Evolutionary conservation across 140 eudicot genomes (phyloP).

Genomic region (Bidens hawaiensis): DNA sequence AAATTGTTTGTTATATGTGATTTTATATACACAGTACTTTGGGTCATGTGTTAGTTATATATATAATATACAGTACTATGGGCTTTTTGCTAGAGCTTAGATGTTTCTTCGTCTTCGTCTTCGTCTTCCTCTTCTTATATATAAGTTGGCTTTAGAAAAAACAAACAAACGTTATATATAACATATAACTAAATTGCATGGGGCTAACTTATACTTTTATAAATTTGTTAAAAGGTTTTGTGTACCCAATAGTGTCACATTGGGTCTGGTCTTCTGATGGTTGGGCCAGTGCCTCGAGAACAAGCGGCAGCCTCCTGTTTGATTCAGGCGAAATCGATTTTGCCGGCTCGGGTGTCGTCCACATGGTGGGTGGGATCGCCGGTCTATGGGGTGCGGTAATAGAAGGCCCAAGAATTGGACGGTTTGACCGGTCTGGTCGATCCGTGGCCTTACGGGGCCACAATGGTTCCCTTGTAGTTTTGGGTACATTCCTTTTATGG

Average conservation of each 20-base stretch:
- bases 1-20: too few species aligned
- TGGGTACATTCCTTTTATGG: slow-evolving; percentile 67
- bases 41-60: too few species aligned
- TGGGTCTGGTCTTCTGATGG: slow-evolving; percentile 82
- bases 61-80: too few species aligned
- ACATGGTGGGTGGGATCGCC: slow-evolving; percentile 80
- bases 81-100: too few species aligned
- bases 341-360: slow-evolving; percentile 80
- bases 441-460: slow-evolving; percentile 69
- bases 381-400: slow-evolving; percentile 78
- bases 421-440: slow-evolving; percentile 60
- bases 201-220: neutral
- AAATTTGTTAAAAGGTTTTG: slow-evolving; percentile 44
- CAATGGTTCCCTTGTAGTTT: slow-evolving; percentile 58
- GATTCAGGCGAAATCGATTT: slow-evolving; percentile 69
- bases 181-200: neutral
- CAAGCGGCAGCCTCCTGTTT: slow-evolving; percentile 50
- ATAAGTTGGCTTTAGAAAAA: too few species aligned
- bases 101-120: too few species aligned
- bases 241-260: slow-evolving; percentile 67
- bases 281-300: slow-evolving; percentile 60
- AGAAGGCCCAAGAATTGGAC: slow-evolving; percentile 71
- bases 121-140: too few species aligned
- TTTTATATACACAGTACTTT: too few species aligned
- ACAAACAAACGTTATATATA: too few species aligned